Percentiles rank a stretch among this genome's conserved stretches.
Conservation (phyloP, 2,329 filamentous ascomycete species). For the Talaromyces sp. region DNA sequence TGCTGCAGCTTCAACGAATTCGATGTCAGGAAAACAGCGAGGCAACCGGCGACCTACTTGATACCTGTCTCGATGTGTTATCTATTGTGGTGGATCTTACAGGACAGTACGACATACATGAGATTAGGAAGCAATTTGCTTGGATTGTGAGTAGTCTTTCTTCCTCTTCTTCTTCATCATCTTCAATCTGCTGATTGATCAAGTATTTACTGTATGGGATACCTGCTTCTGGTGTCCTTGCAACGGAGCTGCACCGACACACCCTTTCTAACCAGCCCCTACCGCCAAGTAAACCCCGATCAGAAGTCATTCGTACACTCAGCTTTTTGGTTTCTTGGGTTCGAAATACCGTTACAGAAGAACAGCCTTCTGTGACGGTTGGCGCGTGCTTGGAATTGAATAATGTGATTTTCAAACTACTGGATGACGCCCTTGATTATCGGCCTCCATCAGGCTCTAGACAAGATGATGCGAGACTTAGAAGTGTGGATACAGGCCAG, state of each 20-base stretch:
- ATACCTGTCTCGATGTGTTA: conserved; percentile 19
- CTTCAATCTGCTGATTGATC: neutral
- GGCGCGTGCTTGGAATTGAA: conserved; percentile 14
- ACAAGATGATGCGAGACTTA: neutral
- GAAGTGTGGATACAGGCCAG: neutral
- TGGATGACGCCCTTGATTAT: neutral
- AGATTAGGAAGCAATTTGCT: conserved; percentile 16
- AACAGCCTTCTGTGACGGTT: conserved; percentile 9
- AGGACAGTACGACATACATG: conserved; percentile 13
- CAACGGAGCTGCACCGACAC: conserved; percentile 19
- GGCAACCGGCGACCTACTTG: conserved; percentile 17
- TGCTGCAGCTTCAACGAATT: conserved; percentile 21
- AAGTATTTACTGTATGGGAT: conserved; percentile 21
- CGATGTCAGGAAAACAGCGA: conserved; percentile 17
- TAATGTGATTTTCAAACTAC: neutral
- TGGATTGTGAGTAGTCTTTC: conserved; percentile 18
- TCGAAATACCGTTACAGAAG: conserved; percentile 10
- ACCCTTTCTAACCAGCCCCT: conserved; percentile 17
- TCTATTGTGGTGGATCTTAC: conserved; percentile 19
- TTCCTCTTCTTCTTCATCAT: neutral
- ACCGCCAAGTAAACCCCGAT: conserved; percentile 16
- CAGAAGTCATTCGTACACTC: conserved; percentile 20
- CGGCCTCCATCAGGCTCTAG: neutral
- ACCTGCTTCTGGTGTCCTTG: conserved; percentile 20
- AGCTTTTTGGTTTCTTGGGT: conserved; percentile 20